phyloP scores from a whole-genome alignment of 75 land plant species.

The Sequoiadendron giganteum region DNA sequence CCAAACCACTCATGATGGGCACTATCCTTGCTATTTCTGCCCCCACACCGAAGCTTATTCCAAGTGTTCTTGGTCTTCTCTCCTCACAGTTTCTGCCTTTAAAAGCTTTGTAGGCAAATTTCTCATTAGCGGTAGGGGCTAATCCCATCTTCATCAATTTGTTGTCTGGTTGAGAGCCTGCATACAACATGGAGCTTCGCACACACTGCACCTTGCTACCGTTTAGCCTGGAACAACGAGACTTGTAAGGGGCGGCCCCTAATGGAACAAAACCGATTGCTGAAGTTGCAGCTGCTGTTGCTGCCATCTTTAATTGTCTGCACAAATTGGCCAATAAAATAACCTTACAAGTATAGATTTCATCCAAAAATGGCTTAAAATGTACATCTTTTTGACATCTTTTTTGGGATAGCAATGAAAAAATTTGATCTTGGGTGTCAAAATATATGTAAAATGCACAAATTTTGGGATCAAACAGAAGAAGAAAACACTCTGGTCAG shows the following conservation, averaged over 20 bases:
- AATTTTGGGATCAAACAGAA: background rate
- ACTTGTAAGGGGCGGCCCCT: background rate
- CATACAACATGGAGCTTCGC: conserved; percentile 44
- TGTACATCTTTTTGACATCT: background rate
- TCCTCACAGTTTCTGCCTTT: conserved; percentile 5
- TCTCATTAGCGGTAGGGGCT: conserved; percentile 39
- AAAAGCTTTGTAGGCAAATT: conserved; percentile 37
- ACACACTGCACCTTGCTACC: conserved; percentile 24
- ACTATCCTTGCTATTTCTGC: conserved; percentile 79
- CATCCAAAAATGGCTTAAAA: background rate
- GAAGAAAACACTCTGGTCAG: background rate
- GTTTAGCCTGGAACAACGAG: background rate
- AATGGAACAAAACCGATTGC: conserved; percentile 3
- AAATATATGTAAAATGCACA: background rate
- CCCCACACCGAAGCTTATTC: conserved; percentile 64
- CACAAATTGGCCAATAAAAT: background rate
- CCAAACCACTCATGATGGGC: conserved; percentile 80
- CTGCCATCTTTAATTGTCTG: background rate
- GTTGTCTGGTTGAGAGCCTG: conserved; percentile 61
- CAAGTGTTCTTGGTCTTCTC: conserved; percentile 60
- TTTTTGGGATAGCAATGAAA: background rate
- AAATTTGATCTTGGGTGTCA: background rate
- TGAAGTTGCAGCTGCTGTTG: conserved; percentile 17
- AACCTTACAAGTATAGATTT: background rate
- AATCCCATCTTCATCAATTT: conserved; percentile 39